Evolutionary conservation across 208 protist species (phyloP).

Genomic region (Tetramitus jugosus): DNA sequence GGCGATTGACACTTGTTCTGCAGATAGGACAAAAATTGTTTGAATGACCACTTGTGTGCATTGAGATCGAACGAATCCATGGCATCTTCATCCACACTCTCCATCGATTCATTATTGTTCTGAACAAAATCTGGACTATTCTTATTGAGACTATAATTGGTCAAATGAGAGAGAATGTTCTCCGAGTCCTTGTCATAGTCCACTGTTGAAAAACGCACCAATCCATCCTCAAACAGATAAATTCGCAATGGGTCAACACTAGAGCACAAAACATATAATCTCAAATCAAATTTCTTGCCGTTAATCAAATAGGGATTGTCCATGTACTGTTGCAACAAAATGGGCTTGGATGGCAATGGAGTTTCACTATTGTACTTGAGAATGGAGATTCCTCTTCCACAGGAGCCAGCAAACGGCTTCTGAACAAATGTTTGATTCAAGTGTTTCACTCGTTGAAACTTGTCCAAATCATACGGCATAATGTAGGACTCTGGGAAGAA

Average conservation of each 20-base stretch:
- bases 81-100: neutral
- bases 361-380: neutral
- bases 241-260: slow-evolving; percentile 76
- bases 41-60: too few species aligned
- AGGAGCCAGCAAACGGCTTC: neutral
- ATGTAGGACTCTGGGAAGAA: neutral
- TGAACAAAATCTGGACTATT: neutral
- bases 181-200: neutral
- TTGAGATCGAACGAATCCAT: too few species aligned
- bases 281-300: slow-evolving; percentile 92
- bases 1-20: too few species aligned
- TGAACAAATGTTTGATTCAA: neutral
- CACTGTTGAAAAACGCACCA: slow-evolving; percentile 79
- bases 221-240: slow-evolving; percentile 76
- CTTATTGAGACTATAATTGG: slow-evolving; percentile 78
- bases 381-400: slow-evolving; percentile 1
- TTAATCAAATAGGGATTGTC: slow-evolving; percentile 86
- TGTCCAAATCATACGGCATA: neutral
- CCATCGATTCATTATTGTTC: neutral
- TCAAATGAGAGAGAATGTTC: slow-evolving; percentile 80
- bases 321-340: slow-evolving; percentile 62
- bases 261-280: slow-evolving; percentile 91
- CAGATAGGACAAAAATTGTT: too few species aligned
- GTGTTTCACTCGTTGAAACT: neutral
- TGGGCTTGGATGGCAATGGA: neutral